Evolutionary conservation across 2,329 filamentous ascomycete genomes (phyloP), one percentile per base, ranked within the genome.

Genomic region (Aspergillus ustus): DNA sequence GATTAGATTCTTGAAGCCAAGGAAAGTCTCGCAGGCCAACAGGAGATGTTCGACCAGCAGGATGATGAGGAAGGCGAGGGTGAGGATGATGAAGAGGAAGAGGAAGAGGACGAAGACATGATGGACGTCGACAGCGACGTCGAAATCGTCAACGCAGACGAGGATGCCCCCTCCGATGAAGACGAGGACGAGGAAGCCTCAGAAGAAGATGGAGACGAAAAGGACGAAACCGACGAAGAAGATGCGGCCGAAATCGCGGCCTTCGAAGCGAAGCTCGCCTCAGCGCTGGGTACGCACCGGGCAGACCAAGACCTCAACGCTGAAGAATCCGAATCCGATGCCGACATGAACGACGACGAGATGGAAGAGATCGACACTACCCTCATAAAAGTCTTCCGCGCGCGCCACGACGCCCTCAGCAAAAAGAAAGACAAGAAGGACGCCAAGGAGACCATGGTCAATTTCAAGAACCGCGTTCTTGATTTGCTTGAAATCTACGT

Each of bases 381-480:
- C 72, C 86, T 99, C 4, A 87, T 89, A 54, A 91, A 91, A 65
- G 92, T 97, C 64, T 96, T 98, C 83, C 88, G 89, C 67, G 89
- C 93, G 67, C 88, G 89, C 52, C 87, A 86, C 66, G 89, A 92
- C 75, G 81, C 81, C 17, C 80, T 82, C 1, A 89, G 84, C 74
- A 89, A 90, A 72, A 95, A 93, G 80, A 91, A 93, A 77, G 89
- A 95, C 72, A 90, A 91, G 70, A 92, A 92, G 73, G 90, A 94
- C 63, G 93, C 94, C 58, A 95, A 92, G 73, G 91, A 94, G 68
- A 92, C 88, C 20, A 91, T 98, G 72, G 82, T 96, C 70, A 93
- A 94, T 78, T 97, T 99, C 84, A 99, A 99, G 82, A 91, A 92
- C 76, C 91, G 93, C 46, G 90, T 97, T 6, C 85, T 98, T 4